Percentiles rank a stretch among this genome's conserved stretches.
Conservation (phyloP, 257 asterid species). For the Fraxinus anomala region DNA sequence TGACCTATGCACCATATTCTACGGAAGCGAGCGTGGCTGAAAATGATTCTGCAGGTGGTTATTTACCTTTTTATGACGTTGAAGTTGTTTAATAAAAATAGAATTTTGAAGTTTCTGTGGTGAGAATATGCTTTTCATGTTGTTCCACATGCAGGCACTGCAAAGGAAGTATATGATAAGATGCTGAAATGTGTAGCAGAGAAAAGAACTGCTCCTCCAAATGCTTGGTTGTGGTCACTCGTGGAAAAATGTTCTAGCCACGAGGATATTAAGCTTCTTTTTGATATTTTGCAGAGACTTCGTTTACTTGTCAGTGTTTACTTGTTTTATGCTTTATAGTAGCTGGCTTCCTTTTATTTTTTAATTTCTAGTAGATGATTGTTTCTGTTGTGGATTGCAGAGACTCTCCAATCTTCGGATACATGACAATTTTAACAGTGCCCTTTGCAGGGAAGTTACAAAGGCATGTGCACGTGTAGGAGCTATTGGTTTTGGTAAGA, state of each 20-base stretch:
- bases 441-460: slow-evolving; percentile 82
- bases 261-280: slow-evolving; percentile 76
- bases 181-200: slow-evolving; percentile 54
- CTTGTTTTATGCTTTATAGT: slow-evolving; percentile 12
- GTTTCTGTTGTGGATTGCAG: slow-evolving; percentile 48
- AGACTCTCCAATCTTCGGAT: slow-evolving; percentile 88
- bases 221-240: slow-evolving; percentile 82
- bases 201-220: slow-evolving; percentile 83
- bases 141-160: slow-evolving; percentile 62
- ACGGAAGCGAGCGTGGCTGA: slow-evolving; percentile 40
- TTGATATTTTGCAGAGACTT: slow-evolving; percentile 69
- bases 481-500: slow-evolving; percentile 75
- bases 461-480: slow-evolving; percentile 86
- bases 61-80: slow-evolving; percentile 10
- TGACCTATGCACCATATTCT: slow-evolving; percentile 50
- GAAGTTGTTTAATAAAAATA: slow-evolving; percentile 3
- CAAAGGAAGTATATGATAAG: slow-evolving; percentile 66
- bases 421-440: slow-evolving; percentile 66
- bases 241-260: slow-evolving; percentile 56
- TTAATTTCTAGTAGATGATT: not conserved
- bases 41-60: slow-evolving; percentile 53
- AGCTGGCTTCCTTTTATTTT: slow-evolving; percentile 2
- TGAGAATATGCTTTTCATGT: slow-evolving; percentile 10
- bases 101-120: slow-evolving; percentile 12
- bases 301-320: slow-evolving; percentile 68